Base-by-base conservation (phyloP, 75 land plant genomes). In the Pinus albicaulis region DNA sequence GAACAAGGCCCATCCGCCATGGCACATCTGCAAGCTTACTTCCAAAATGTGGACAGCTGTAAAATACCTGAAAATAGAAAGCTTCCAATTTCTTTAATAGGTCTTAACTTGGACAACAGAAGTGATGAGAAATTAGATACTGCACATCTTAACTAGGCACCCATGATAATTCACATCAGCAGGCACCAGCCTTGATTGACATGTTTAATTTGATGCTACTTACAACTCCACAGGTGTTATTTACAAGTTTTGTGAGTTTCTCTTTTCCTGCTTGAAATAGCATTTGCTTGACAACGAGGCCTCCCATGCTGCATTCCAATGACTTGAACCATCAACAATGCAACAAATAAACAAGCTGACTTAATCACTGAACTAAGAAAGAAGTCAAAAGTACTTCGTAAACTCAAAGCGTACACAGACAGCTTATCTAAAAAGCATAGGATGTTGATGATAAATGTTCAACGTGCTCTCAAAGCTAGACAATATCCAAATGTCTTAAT, bases 1-100 rank as follows among this genome's bases (percentile, higher is more conserved):
- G 76, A 57, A 98, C 96, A 79, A 87, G 83, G 60, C 99, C 99
- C 90, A 98, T 91, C 17, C 99, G 85, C 98, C 98, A 98, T 59
- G 99, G 99, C 92, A 98, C 85, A 76, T 98, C 99, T 64, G 99
- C 99, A 70, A 98, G 95, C 84, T 88, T 98, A 85, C 99, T 98
- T 19, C 99, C 99, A 91, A 95, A 98, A 89, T 98, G 99, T 55
- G 99, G 99, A 78, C 98, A 95, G 80, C 98, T 98, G 74, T 98
- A 98, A 74, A 98, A 98, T 11, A 92, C 92, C 99, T 98, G 86
- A 60, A 75, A 53, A 15, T 44, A 57, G 0, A 76, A 76, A 56
- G 19, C 25, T 24, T 72, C 16, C 53, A 72, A 17, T 52, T 75
- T 63, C 68, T 28, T 60, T 23, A 1, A 73, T 23, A 73, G 2